Percentiles rank a stretch among this genome's conserved stretches.
Conservation (phyloP, 78 protist genomes). For the Acrasis kona region DNA sequence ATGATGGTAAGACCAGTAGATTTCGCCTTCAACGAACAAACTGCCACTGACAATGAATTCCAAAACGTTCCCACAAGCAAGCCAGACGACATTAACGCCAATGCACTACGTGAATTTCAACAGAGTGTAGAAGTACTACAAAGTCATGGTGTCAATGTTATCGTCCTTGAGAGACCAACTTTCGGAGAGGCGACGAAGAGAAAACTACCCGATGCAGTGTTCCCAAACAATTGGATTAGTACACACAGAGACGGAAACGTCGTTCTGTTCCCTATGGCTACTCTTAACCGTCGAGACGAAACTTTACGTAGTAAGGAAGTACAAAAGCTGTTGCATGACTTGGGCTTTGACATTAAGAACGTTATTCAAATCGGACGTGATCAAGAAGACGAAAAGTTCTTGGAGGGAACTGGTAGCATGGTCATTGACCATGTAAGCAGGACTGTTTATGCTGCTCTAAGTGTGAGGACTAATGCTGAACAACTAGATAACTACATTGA, state of each 20-base stretch:
- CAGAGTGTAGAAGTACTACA: background rate
- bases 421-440: slow-evolving; percentile 27
- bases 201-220: slow-evolving; percentile 16
- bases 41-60: slow-evolving; percentile 12
- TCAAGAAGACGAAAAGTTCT: background rate
- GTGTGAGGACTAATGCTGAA: slow-evolving; percentile 5
- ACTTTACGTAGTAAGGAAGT: slow-evolving; percentile 2
- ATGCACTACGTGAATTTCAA: background rate
- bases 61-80: no score
- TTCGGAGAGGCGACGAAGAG: background rate
- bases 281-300: slow-evolving; percentile 7
- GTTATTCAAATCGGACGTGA: no score
- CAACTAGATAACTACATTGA: background rate
- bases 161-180: background rate
- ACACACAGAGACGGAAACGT: slow-evolving; percentile 13
- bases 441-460: slow-evolving; percentile 27
- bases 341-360: no score
- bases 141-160: background rate
- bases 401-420: slow-evolving; percentile 42
- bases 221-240: slow-evolving; percentile 53
- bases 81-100: no score
- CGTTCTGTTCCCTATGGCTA: slow-evolving; percentile 23
- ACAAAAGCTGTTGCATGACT: background rate
- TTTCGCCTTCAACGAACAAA: slow-evolving; percentile 1
- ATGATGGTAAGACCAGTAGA: slow-evolving; percentile 4